Conservation (phyloP, 1,139 yeast species). For the Lodderomyces theae region DNA sequence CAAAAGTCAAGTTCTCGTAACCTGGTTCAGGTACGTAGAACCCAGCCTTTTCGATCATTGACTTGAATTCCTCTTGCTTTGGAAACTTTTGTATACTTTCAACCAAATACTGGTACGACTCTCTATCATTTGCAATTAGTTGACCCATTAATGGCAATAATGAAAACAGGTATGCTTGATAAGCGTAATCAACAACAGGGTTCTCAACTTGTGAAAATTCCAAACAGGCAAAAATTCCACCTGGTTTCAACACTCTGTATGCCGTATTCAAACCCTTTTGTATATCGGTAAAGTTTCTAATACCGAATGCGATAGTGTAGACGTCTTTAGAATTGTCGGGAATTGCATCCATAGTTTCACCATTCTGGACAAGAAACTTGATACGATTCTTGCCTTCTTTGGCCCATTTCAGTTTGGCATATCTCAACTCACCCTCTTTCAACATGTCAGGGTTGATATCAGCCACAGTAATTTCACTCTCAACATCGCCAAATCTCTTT, state of each 20-base stretch:
- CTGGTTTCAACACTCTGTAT: slow-evolving; percentile 86
- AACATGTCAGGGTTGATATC: slow-evolving; percentile 97
- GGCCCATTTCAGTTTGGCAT: slow-evolving; percentile 49
- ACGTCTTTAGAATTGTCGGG: slow-evolving; percentile 88
- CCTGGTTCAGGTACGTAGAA: slow-evolving; percentile 84
- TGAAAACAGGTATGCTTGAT: slow-evolving; percentile 86
- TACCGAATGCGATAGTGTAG: slow-evolving; percentile 96
- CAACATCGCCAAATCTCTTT: slow-evolving; percentile 67
- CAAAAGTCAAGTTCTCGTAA: slow-evolving; percentile 93
- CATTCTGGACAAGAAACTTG: slow-evolving; percentile 83
- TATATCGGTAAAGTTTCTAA: slow-evolving; percentile 91
- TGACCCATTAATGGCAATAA: slow-evolving; percentile 94
- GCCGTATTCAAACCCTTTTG: slow-evolving; percentile 94
- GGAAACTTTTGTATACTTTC: slow-evolving; percentile 94
- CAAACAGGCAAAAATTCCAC: slow-evolving; percentile 95
- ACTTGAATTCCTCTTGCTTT: slow-evolving; percentile 82
- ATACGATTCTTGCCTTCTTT: slow-evolving; percentile 56
- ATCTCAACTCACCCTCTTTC: slow-evolving; percentile 83
- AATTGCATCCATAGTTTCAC: slow-evolving; percentile 81
- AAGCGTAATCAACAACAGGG: slow-evolving; percentile 66
- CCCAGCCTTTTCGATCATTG: slow-evolving; percentile 94
- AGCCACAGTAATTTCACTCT: slow-evolving; percentile 82
- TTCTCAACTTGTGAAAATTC: slow-evolving; percentile 93
- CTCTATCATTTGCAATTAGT: slow-evolving; percentile 89
- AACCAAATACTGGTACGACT: slow-evolving; percentile 91